Evolutionary conservation across 1,284 basidiomycete species (phyloP).

Genomic region (Lignosus rhinocerotis): DNA sequence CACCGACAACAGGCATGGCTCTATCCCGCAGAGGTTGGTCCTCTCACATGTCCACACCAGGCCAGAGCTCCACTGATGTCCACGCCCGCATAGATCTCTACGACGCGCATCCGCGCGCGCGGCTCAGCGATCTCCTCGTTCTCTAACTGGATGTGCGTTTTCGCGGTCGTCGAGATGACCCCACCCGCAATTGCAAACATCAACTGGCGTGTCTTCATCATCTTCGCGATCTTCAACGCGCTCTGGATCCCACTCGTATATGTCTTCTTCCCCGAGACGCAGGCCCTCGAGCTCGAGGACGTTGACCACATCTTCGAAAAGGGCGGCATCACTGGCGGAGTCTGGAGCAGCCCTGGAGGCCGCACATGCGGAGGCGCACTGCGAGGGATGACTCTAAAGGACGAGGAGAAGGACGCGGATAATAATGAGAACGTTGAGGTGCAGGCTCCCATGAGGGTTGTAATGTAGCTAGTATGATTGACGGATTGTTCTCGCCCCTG

Average conservation of each 20-base stretch:
- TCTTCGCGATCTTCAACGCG: constrained; percentile 48
- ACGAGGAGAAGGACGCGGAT: constrained; percentile 16
- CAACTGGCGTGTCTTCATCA: constrained; percentile 47
- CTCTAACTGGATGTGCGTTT: constrained; percentile 46
- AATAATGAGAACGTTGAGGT: neutral
- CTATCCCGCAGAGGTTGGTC: constrained; percentile 41
- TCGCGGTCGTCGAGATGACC: constrained; percentile 50
- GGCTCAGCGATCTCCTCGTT: constrained; percentile 38
- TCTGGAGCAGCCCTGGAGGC: constrained; percentile 34
- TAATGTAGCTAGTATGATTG: no score
- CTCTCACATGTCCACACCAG: neutral
- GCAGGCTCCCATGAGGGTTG: neutral
- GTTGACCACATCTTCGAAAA: constrained; percentile 43
- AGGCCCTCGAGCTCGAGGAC: constrained; percentile 44
- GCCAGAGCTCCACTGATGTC: neutral
- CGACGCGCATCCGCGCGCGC: constrained; percentile 22
- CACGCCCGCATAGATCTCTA: constrained; percentile 35
- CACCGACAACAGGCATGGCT: constrained; percentile 39
- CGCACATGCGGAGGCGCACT: constrained; percentile 24
- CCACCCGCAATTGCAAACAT: constrained; percentile 52
- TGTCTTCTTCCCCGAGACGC: constrained; percentile 47
- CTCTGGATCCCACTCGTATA: constrained; percentile 47
- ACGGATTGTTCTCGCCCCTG: no score
- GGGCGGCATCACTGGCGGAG: constrained; percentile 41
- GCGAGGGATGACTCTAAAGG: constrained; percentile 25